Evolutionary conservation across 306 rosid species (phyloP).

Genomic region (Sophora flavescens): DNA sequence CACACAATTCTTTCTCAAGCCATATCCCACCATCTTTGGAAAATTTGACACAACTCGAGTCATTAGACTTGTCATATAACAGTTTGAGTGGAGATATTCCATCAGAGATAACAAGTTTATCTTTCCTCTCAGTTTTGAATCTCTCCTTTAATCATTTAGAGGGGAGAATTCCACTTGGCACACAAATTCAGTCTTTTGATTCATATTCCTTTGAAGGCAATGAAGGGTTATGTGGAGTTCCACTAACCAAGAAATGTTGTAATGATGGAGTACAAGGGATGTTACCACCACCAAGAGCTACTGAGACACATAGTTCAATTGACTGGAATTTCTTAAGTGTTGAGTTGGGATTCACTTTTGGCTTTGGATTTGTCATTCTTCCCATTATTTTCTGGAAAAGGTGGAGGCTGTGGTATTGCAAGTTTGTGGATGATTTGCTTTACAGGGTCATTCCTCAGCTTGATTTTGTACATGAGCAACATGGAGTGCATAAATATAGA

Average conservation of each 20-base stretch:
- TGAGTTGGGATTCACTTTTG: slow-evolving; percentile 50
- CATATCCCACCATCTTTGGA: slow-evolving; percentile 45
- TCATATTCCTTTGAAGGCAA: slow-evolving; percentile 40
- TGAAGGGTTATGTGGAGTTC: slow-evolving; percentile 49
- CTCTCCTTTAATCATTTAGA: slow-evolving; percentile 47
- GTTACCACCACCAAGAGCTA: neutral
- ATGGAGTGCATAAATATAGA: neutral
- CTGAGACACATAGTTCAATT: slow-evolving; percentile 1
- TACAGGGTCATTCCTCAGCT: slow-evolving; percentile 35
- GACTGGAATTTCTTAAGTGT: slow-evolving; percentile 28
- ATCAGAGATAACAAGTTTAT: neutral
- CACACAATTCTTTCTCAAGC: slow-evolving; percentile 30
- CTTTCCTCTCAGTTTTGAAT: slow-evolving; percentile 41
- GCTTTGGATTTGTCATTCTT: slow-evolving; percentile 36
- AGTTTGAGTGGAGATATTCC: slow-evolving; percentile 38
- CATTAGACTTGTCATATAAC: slow-evolving; percentile 47
- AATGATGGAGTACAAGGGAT: neutral
- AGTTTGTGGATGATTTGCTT: slow-evolving; percentile 32
- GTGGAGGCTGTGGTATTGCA: slow-evolving; percentile 45
- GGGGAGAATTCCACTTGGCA: slow-evolving; percentile 30
- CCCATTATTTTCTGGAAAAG: slow-evolving; percentile 38
- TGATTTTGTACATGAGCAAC: slow-evolving; percentile 29
- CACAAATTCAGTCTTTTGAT: slow-evolving; percentile 40
- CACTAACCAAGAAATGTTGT: slow-evolving; percentile 25
- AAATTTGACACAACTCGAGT: slow-evolving; percentile 29